phyloP scores from a whole-genome alignment of 768 basidiomycete species.

The Aureoboletus auriporus region DNA sequence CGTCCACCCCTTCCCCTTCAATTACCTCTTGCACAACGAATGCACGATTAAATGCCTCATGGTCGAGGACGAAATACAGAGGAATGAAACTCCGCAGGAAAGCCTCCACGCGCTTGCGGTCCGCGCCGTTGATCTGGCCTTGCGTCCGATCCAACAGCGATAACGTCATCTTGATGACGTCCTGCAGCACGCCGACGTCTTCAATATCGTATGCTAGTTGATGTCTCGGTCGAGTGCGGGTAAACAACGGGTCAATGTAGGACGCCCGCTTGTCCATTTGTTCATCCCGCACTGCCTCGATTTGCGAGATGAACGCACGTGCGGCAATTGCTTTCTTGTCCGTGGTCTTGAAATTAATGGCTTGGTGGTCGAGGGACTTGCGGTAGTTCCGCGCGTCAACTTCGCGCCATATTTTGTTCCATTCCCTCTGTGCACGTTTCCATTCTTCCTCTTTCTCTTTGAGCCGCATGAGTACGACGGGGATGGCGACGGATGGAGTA shows the following conservation, averaged over 20 bases:
- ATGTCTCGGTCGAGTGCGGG: slow-evolving; percentile 63
- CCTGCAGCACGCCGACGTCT: slow-evolving; percentile 76
- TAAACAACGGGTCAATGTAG: slow-evolving; percentile 45
- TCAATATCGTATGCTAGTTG: slow-evolving; percentile 79
- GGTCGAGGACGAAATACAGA: slow-evolving; percentile 73
- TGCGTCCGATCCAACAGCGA: slow-evolving; percentile 89
- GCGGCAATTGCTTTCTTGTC: slow-evolving; percentile 83
- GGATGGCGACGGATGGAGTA: slow-evolving; percentile 82
- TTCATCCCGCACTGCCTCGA: slow-evolving; percentile 80
- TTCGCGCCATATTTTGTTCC: slow-evolving; percentile 99
- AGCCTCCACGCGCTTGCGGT: slow-evolving; percentile 78
- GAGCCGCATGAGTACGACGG: slow-evolving; percentile 81
- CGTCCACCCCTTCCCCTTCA: slow-evolving; percentile 57
- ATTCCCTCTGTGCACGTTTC: slow-evolving; percentile 95
- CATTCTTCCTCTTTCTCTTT: slow-evolving; percentile 99
- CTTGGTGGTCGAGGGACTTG: slow-evolving; percentile 92
- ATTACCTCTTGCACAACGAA: slow-evolving; percentile 63
- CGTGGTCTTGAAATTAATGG: slow-evolving; percentile 80
- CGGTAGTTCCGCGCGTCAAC: slow-evolving; percentile 92
- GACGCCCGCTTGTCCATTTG: slow-evolving; percentile 74
- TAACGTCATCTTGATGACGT: slow-evolving; percentile 83
- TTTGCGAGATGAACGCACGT: slow-evolving; percentile 77
- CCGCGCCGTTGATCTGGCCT: slow-evolving; percentile 63
- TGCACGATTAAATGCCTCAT: slow-evolving; percentile 63
- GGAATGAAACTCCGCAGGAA: slow-evolving; percentile 76